Conservation (phyloP, 352 stramenopile genomes). For the Globisporangium apiculatum region DNA sequence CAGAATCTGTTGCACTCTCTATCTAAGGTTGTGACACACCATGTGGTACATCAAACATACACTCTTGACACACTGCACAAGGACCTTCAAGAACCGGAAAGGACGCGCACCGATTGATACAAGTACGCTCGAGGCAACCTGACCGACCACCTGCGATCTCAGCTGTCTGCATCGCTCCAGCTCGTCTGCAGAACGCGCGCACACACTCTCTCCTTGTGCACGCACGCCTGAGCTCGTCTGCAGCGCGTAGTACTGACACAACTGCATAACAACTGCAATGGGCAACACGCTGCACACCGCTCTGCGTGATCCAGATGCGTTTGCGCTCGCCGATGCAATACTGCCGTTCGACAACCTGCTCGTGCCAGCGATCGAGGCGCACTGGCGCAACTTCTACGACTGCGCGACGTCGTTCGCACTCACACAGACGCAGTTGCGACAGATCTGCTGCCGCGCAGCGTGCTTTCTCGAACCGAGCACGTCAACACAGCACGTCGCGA, state of each 20-base stretch:
- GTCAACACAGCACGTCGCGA: slow-evolving; percentile 28
- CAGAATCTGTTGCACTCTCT: no score
- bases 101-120: no score
- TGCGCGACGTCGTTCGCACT: slow-evolving; percentile 65
- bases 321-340: slow-evolving; percentile 51
- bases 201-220: background rate
- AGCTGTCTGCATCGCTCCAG: background rate
- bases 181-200: background rate
- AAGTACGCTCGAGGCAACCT: no score
- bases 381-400: slow-evolving; percentile 84
- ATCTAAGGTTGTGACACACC: no score
- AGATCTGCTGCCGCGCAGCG: slow-evolving; percentile 52
- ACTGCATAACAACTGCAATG: slow-evolving; percentile 16
- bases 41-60: no score
- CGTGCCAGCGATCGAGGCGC: slow-evolving; percentile 62
- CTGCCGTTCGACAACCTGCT: slow-evolving; percentile 70
- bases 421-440: slow-evolving; percentile 43
- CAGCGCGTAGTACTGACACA: background rate
- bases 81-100: no score
- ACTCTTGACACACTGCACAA: no score
- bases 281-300: slow-evolving; percentile 52
- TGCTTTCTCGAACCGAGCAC: slow-evolving; percentile 27
- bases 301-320: slow-evolving; percentile 31
- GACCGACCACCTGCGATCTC: no score
- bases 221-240: background rate